Evolutionary conservation across 2,329 filamentous ascomycete genomes (phyloP).

Genomic region (Parastagonospora avenae): DNA sequence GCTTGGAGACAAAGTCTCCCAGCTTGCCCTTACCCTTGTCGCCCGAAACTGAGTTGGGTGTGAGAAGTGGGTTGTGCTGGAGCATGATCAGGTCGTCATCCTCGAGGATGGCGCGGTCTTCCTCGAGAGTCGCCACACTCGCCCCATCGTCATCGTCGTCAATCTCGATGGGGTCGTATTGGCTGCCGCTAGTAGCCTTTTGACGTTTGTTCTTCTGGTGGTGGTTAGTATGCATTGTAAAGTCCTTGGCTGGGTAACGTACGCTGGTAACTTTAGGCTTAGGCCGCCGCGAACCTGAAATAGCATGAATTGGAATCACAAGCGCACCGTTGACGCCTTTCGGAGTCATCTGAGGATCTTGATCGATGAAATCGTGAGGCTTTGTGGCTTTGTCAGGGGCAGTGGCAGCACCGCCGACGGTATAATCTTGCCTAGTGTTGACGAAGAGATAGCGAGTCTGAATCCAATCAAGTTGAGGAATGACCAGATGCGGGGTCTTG

Average conservation of each 20-base stretch:
- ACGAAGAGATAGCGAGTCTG: slow-evolving; percentile 86
- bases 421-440: slow-evolving; percentile 15
- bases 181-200: slow-evolving; percentile 33
- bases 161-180: slow-evolving; percentile 46
- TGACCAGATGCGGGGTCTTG: slow-evolving; percentile 68
- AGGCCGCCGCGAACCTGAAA: slow-evolving; percentile 52
- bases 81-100: slow-evolving; percentile 17
- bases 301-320: slow-evolving; percentile 59
- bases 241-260: neutral
- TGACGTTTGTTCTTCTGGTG: slow-evolving; percentile 30
- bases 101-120: slow-evolving; percentile 54
- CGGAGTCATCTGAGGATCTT: slow-evolving; percentile 51
- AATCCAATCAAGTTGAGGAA: slow-evolving; percentile 81
- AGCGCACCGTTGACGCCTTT: slow-evolving; percentile 49
- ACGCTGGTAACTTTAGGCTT: slow-evolving; percentile 21
- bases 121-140: slow-evolving; percentile 57
- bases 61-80: slow-evolving; percentile 22
- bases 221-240: slow-evolving; percentile 8
- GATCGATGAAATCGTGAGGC: slow-evolving; percentile 39
- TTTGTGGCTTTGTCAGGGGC: slow-evolving; percentile 16
- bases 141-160: slow-evolving; percentile 46
- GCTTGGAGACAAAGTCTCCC: slow-evolving; percentile 27
- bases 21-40: slow-evolving; percentile 35
- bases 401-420: neutral
- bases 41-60: slow-evolving; percentile 30